A percentile compares a stretch with the other conserved stretches of the same genome.
Conservation (phyloP, 1,139 yeast genomes). For the Eremothecium sinecaudum region DNA sequence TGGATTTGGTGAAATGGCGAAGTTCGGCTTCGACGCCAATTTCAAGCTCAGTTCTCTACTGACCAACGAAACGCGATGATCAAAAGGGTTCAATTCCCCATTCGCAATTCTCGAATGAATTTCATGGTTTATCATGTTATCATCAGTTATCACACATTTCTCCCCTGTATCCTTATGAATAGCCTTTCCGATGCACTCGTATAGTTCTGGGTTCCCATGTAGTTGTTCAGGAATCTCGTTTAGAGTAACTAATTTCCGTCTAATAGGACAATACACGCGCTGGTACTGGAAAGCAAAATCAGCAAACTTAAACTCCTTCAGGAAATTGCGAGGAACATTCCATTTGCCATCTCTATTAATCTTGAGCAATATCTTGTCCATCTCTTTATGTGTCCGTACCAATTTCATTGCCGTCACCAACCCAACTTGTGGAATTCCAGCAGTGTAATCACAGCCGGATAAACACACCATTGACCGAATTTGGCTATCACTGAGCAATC, state of each 20-base stretch:
- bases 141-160: constrained; percentile 26
- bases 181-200: constrained; percentile 54
- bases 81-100: constrained; percentile 61
- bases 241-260: constrained; percentile 43
- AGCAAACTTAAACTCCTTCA: constrained; percentile 55
- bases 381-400: constrained; percentile 42
- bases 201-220: constrained; percentile 34
- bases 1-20: no score
- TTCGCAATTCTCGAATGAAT: constrained; percentile 49
- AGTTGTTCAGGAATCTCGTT: constrained; percentile 44
- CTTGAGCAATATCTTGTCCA: constrained; percentile 48
- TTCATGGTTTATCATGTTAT: constrained; percentile 33
- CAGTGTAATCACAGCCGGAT: constrained; percentile 93
- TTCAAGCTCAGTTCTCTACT: constrained; percentile 30
- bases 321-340: constrained; percentile 48
- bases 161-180: constrained; percentile 15
- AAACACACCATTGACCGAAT: constrained; percentile 72
- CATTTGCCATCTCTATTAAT: constrained; percentile 55
- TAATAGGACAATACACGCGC: constrained; percentile 67
- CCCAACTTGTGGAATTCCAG: constrained; percentile 77
- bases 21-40: constrained; percentile 23
- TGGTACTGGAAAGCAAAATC: constrained; percentile 76
- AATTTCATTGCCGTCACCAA: constrained; percentile 63
- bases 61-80: constrained; percentile 38
- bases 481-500: constrained; percentile 45